These are phyloP conservation scores for Gliomastix tumulicola DNA, from an alignment of 2,329 filamentous ascomycete genomes.

Conservation along the genomic window DNA sequence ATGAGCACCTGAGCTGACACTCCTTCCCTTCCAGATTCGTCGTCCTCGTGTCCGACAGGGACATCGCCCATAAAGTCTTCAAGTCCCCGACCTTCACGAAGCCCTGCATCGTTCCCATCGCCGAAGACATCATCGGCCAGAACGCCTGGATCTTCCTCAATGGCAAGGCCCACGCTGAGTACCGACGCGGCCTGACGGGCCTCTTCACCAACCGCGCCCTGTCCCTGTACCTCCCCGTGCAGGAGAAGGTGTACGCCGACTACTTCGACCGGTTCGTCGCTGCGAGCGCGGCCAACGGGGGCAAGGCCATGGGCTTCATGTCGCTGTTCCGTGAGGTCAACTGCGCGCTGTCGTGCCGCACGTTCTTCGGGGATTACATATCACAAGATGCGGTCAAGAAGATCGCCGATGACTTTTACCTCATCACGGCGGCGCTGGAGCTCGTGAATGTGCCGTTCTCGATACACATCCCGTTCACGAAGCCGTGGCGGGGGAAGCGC, in stretches of 20 bases:
- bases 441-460: constrained; percentile 67
- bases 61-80: constrained; percentile 76
- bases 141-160: constrained; percentile 76
- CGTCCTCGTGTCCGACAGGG: constrained; percentile 68
- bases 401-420: constrained; percentile 74
- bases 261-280: constrained; percentile 65
- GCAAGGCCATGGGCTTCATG: constrained; percentile 62
- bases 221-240: constrained; percentile 62
- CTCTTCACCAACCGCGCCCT: constrained; percentile 70
- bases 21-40: constrained; percentile 52
- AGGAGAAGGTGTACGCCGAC: constrained; percentile 64
- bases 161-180: constrained; percentile 70
- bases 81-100: constrained; percentile 70
- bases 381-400: constrained; percentile 63
- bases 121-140: constrained; percentile 64
- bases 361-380: constrained; percentile 77
- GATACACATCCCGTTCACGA: constrained; percentile 69
- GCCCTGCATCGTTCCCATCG: constrained; percentile 71
- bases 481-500: constrained; percentile 72
- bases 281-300: constrained; percentile 43
- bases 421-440: constrained; percentile 70
- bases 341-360: constrained; percentile 70
- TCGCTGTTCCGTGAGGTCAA: constrained; percentile 68
- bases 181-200: constrained; percentile 66
- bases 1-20: not conserved